phyloP scores from a whole-genome alignment of 768 basidiomycete species.

The Kwoniella dendrophila region DNA sequence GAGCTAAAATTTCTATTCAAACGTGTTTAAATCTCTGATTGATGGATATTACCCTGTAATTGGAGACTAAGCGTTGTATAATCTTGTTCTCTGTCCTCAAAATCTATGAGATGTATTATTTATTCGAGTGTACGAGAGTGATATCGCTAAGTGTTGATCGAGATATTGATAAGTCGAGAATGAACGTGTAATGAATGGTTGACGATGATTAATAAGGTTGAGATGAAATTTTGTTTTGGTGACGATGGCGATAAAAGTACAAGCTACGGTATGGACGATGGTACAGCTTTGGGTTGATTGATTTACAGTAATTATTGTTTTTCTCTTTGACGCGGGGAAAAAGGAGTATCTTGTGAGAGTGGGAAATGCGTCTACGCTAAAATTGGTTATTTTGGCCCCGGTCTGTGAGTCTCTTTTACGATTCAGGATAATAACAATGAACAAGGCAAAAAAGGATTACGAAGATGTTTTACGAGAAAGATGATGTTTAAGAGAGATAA shows the following conservation, averaged over 20 bases:
- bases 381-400: too few species aligned
- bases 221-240: not conserved
- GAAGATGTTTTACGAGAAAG: too few species aligned
- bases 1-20: not conserved
- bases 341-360: not conserved
- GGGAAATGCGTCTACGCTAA: too few species aligned
- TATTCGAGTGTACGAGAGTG: too few species aligned
- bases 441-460: too few species aligned
- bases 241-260: not conserved
- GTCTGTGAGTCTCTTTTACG: not conserved
- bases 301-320: not conserved
- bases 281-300: not conserved
- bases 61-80: too few species aligned
- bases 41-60: too few species aligned
- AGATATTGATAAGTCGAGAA: not conserved
- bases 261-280: too few species aligned
- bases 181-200: not conserved
- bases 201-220: not conserved
- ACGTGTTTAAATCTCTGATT: not conserved
- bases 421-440: too few species aligned
- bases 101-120: not conserved
- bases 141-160: too few species aligned
- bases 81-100: not conserved
- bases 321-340: slow-evolving; percentile 3
- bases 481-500: too few species aligned